Evolutionary conservation across 1,284 basidiomycete species (phyloP).

Genomic region (Rhodotorula sp.): DNA sequence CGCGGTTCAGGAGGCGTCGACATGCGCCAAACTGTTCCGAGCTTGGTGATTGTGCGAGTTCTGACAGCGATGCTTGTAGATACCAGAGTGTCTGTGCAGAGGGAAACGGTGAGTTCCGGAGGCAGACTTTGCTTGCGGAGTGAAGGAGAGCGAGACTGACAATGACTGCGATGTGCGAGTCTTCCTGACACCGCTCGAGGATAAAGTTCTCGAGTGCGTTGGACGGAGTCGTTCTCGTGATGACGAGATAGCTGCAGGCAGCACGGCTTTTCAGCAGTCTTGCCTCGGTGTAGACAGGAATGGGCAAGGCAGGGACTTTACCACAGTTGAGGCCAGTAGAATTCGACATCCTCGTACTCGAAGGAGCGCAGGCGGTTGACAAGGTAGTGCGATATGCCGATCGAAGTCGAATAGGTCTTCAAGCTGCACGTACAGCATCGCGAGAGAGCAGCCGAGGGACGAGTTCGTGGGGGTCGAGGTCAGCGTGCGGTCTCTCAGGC

Average conservation of each 20-base stretch:
- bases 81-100: conserved; percentile 85
- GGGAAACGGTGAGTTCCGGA: background rate
- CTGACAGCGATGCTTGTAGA: conserved; percentile 90
- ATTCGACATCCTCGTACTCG: conserved; percentile 75
- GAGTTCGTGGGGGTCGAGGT: conserved; percentile 1
- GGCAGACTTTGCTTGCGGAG: background rate
- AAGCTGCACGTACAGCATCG: conserved; percentile 51
- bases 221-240: conserved; percentile 83
- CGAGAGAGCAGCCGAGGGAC: background rate
- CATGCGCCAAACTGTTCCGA: conserved; percentile 79
- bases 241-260: conserved; percentile 72
- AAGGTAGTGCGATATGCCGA: conserved; percentile 94
- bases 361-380: conserved; percentile 76
- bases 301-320: conserved; percentile 50
- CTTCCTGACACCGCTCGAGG: conserved; percentile 76
- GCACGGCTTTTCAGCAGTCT: background rate
- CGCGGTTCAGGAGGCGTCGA: conserved; percentile 84
- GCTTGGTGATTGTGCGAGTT: conserved; percentile 59
- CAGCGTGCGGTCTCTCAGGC: background rate
- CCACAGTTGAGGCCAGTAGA: conserved; percentile 97
- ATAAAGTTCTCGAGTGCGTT: conserved; percentile 89
- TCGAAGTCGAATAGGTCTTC: conserved; percentile 81
- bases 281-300: too few relatives aligned
- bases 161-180: conserved; percentile 88
- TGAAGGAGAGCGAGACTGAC: conserved; percentile 55